Base-by-base conservation (phyloP, 2,329 filamentous ascomycete species). In the Clonostachys rhizophaga region DNA sequence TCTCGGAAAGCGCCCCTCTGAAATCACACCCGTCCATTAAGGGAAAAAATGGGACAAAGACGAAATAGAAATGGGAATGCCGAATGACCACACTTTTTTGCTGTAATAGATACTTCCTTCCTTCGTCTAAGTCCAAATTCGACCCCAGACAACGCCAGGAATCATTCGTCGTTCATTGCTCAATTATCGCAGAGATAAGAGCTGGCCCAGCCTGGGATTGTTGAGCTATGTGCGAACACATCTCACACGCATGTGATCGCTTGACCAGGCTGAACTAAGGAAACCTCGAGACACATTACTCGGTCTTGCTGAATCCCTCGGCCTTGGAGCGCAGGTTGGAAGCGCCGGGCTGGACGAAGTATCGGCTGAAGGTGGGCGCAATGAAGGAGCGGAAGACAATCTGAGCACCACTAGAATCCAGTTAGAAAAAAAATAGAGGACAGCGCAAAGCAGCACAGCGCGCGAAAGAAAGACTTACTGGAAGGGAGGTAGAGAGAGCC, bases 311-410 rank as follows among this genome's bases (percentile, higher is more conserved):
- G 57, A 79, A 78, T 63, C 86, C 80, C 63, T 92, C 90, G 68
- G 86, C 90, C 81, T 94, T 90, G 61, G 89, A 86, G 58, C 90
- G 89, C 63, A 96, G 87, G 74, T 90, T 89, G 67, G 89, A 83
- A 60, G 91, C 87, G 52, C 80, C 80, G 59, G 69, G 63, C 58
- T 68, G 58, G 60, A 76, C 71, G 80, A 97, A 99, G 84, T 96
- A 95, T 71, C 91, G 90, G 68, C 89, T 82, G 67, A 97, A 87
- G 61, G 95, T 83, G 59, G 94, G 94, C 66, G 89, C 84, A 67
- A 99, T 73, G 82, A 97, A 89, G 54, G 91, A 96, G 71, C 89
- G 87, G 89, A 97, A 99, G 75, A 99, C 80, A 64, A 97, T 74
- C 71, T 97, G 91, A 62, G 94, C 92, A 66, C 94, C 94, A 67